Percentiles rank a stretch among this genome's conserved stretches.
These are phyloP conservation scores for Candida sojae DNA, from an alignment of 1,139 yeast species.

Conservation along the genomic window DNA sequence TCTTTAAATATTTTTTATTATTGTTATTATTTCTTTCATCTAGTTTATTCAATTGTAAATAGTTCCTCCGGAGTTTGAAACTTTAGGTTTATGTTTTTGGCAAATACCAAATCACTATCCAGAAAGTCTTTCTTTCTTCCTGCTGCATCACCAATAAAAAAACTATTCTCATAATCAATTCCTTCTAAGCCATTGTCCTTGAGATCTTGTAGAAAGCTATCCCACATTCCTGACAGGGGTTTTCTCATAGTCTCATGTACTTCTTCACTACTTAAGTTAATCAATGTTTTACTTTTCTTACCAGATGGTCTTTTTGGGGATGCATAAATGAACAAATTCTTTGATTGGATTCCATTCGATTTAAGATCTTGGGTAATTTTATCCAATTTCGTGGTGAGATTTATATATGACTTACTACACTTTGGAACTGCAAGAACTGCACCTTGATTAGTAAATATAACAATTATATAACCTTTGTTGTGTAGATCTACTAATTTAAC, in stretches of 20 bases:
- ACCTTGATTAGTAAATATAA: constrained; percentile 89
- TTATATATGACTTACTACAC: constrained; percentile 51
- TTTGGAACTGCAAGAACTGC: constrained; percentile 43
- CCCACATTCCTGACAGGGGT: constrained; percentile 77
- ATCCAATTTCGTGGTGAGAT: constrained; percentile 47
- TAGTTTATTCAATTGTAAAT: constrained; percentile 14
- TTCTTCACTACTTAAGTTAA: constrained; percentile 25
- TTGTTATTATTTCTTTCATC: too few species aligned
- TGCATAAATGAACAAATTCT: constrained; percentile 57
- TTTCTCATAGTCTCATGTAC: constrained; percentile 58
- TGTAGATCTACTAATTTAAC: constrained; percentile 26
- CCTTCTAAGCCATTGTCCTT: constrained; percentile 13
- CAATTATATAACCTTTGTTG: constrained; percentile 42
- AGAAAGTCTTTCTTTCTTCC: constrained; percentile 78
- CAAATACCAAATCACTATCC: constrained; percentile 74
- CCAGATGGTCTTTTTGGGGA: constrained; percentile 52
- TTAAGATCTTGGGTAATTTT: constrained; percentile 13
- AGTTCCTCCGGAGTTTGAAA: constrained; percentile 75
- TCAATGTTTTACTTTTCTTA: constrained; percentile 12
- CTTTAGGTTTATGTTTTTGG: constrained; percentile 50
- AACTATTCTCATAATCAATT: constrained; percentile 47
- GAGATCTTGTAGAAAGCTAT: constrained; percentile 27
- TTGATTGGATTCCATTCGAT: constrained; percentile 9
- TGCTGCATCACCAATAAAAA: constrained; percentile 96
- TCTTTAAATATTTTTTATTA: constrained; percentile 10